phyloP scores from a whole-genome alignment of 2,329 filamentous ascomycete species.

The Colletotrichum sp. region DNA sequence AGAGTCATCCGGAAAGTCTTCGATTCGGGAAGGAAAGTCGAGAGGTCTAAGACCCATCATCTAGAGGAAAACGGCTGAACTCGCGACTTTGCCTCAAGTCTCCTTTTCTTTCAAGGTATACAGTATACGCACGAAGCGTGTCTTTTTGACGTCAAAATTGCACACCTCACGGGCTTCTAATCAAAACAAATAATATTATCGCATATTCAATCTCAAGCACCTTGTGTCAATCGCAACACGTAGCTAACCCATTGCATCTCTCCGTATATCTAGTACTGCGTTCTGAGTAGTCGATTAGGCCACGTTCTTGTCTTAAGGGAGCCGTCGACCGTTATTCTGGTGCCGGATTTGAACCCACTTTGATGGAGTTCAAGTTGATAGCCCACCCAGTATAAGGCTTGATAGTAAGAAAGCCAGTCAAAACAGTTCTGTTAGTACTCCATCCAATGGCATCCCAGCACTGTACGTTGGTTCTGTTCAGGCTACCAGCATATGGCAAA shows the following conservation, averaged over 20 bases:
- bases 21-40: neutral
- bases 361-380: neutral
- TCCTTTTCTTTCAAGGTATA: accelerated
- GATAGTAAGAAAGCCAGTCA: neutral
- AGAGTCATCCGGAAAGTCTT: neutral
- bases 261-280: neutral
- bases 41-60: neutral
- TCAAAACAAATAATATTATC: neutral
- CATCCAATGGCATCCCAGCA: neutral
- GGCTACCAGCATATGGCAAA: neutral
- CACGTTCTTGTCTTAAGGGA: neutral
- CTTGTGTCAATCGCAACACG: neutral
- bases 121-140: neutral
- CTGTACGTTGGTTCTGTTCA: neutral
- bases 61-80: neutral
- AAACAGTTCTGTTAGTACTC: neutral
- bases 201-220: neutral
- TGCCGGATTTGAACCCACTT: neutral
- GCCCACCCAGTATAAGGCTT: too few species aligned
- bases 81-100: accelerated
- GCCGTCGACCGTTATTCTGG: neutral
- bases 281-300: neutral
- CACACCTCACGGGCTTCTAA: too few species aligned
- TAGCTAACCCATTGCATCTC: neutral
- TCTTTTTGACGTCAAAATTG: neutral